These are phyloP conservation scores for Ophiocordyceps sinensis DNA, from an alignment of 2,329 filamentous ascomycete species.

Conservation along the genomic window DNA sequence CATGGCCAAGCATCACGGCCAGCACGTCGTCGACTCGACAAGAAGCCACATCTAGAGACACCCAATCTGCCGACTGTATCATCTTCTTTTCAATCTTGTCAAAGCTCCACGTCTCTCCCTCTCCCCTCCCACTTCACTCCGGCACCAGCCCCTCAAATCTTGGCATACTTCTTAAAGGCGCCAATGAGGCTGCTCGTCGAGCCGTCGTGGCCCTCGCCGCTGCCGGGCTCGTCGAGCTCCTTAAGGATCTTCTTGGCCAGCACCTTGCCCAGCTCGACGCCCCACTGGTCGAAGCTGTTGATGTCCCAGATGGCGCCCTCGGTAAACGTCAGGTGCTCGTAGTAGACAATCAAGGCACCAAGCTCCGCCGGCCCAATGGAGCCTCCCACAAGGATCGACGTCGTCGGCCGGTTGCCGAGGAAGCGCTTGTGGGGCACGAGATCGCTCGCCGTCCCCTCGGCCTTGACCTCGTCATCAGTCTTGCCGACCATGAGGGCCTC, in stretches of 20 bases:
- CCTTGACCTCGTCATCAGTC: conserved; percentile 64
- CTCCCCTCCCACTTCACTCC: no score
- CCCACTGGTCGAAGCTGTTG: conserved; percentile 99
- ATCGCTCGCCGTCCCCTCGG: conserved; percentile 56
- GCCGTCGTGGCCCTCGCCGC: conserved; percentile 61
- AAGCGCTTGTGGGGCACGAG: conserved; percentile 98
- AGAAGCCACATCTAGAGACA: no score
- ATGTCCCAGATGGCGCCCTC: conserved; percentile 99
- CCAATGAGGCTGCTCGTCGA: conserved; percentile 83
- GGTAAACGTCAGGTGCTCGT: conserved; percentile 96
- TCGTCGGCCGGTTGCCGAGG: conserved; percentile 92
- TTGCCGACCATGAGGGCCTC: conserved; percentile 88
- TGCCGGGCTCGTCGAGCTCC: conserved; percentile 71
- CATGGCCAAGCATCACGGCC: no score
- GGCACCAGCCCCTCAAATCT: conserved; percentile 22
- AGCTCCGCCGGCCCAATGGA: conserved; percentile 90
- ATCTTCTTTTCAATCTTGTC: no score
- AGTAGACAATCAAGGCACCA: conserved; percentile 93
- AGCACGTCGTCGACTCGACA: no score
- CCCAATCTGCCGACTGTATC: no score
- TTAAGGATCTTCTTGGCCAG: conserved; percentile 81
- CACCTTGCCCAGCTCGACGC: conserved; percentile 93
- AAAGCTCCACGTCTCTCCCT: no score
- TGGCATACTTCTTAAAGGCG: conserved; percentile 69
- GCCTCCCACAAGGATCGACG: conserved; percentile 76